Percentiles rank a stretch among this genome's conserved stretches.
phyloP scores from a whole-genome alignment of 2,329 filamentous ascomycete genomes.

The Aspergillus pseudonomiae region DNA sequence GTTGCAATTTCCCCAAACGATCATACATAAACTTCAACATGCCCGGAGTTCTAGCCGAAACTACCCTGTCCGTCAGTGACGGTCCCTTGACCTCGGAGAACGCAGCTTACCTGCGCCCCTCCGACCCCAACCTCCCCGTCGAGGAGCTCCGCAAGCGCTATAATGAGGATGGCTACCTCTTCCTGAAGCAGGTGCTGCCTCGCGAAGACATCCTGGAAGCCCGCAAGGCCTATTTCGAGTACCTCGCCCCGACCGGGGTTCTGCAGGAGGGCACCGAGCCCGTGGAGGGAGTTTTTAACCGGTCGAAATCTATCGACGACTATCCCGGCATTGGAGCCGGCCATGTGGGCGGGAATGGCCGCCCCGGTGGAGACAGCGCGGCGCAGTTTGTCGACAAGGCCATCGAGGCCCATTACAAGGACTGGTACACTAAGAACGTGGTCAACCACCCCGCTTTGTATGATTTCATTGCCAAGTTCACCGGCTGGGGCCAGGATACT shows the following conservation, averaged over 20 bases:
- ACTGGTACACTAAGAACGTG: conserved; percentile 59
- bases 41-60: conserved; percentile 17
- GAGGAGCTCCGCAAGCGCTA: conserved; percentile 53
- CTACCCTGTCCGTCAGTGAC: conserved; percentile 44
- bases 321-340: conserved; percentile 61
- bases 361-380: conserved; percentile 49
- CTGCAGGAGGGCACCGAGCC: conserved; percentile 56
- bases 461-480: conserved; percentile 55
- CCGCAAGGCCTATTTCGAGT: conserved; percentile 57
- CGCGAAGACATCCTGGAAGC: conserved; percentile 56
- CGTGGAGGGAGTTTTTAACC: conserved; percentile 59
- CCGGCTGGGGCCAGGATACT: conserved; percentile 57
- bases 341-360: conserved; percentile 47
- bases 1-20: neutral
- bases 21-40: conserved; percentile 5
- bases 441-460: conserved; percentile 56
- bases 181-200: conserved; percentile 58
- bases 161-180: conserved; percentile 57
- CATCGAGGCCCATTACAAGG: conserved; percentile 56
- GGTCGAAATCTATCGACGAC: conserved; percentile 43
- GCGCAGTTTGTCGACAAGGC: conserved; percentile 54
- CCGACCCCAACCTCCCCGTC: conserved; percentile 49
- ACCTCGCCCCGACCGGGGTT: conserved; percentile 58
- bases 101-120: conserved; percentile 47
- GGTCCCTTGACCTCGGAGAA: conserved; percentile 51